A percentile compares a stretch with the other conserved stretches of the same genome.
phyloP scores from a whole-genome alignment of 495 filamentous ascomycete genomes.

The Bacidia rubella region DNA sequence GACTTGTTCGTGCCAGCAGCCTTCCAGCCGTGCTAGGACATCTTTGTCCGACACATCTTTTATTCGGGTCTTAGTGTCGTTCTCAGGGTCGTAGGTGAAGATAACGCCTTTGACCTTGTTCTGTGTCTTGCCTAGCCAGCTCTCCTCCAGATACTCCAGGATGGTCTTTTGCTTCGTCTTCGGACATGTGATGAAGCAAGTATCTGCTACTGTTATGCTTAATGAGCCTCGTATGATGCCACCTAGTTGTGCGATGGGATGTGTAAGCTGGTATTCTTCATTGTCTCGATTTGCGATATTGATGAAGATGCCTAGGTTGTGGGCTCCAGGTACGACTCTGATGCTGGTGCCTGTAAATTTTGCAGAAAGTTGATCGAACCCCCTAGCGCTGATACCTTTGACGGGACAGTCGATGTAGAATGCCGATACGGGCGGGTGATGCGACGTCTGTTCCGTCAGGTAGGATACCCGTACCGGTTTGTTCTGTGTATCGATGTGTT shows the following conservation, averaged over 20 bases:
- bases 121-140: constrained; percentile 83
- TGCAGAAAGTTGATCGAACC: constrained; percentile 89
- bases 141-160: constrained; percentile 82
- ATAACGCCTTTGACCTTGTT: constrained; percentile 85
- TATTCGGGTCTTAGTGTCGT: constrained; percentile 61
- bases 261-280: constrained; percentile 89
- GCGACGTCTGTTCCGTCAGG: constrained; percentile 95
- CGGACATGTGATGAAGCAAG: constrained; percentile 71
- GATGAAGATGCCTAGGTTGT: constrained; percentile 93
- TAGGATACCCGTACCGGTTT: constrained; percentile 69
- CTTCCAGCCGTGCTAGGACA: constrained; percentile 69
- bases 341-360: constrained; percentile 96
- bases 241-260: constrained; percentile 85
- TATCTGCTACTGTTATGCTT: constrained; percentile 75
- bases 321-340: constrained; percentile 76
- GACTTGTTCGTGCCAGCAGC: constrained; percentile 66
- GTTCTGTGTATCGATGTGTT: constrained; percentile 25
- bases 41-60: constrained; percentile 77
- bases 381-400: constrained; percentile 75
- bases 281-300: constrained; percentile 64
- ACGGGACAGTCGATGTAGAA: constrained; percentile 90
- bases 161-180: constrained; percentile 84
- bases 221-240: constrained; percentile 74
- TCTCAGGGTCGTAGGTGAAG: constrained; percentile 71
- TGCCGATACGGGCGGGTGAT: constrained; percentile 93